Base-by-base conservation (phyloP, 1,284 basidiomycete species). In the Phellinidium pouzarii region DNA sequence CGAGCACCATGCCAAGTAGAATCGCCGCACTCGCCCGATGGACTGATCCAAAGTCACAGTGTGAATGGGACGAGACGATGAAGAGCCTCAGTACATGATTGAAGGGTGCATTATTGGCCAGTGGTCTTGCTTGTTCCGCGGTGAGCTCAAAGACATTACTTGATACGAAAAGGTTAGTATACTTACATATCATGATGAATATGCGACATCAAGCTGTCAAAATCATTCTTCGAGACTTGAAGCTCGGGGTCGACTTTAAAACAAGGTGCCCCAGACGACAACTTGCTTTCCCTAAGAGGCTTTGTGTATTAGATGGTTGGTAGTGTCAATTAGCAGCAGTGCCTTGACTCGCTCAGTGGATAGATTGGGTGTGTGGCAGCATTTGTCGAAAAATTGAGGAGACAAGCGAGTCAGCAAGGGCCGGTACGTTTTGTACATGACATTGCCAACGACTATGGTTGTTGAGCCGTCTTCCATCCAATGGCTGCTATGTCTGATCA, bases 391-490 rank as follows among this genome's bases (percentile, higher is more conserved):
- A 26, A 80, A 64, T 22, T 68, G 66, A 4, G 63, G 66, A 1
- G 79, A 83, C 56, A 80, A 77, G 22, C 78, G 69, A 29, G 66
- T 61, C 6, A 87, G 64, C 5, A 84, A 63, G 4, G 71, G 66
- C 23, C 66, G 64, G 59, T 85, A 79, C 34, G 86, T 64, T 60
- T 72, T 79, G 70, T 78, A 87, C 19, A 69, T 58, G 36, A 70
- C 61, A 8, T 70, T 59, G 50, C 70, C 63, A 25, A 72, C 67
- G 46, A 66, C 67, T 34, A 86, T 61, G 40, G 80, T 63, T 14
- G 84, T 60, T 11, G 77, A 77, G 48, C 79, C 83, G 59, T 86
- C 81, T 22, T 78, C 70, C 50, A 84, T 75, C 80, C 80, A 86
- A 61, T 77, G 84, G 9, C 65, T 64, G 34, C 34, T 12, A 26